Percentiles rank a stretch among this genome's conserved stretches.
phyloP scores from a whole-genome alignment of 306 rosid species.

The Malus domestica region ASM211411v1 NC_041794.1:31134001-31134500 shows the following conservation, averaged over 20 bases:
- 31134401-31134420: not conserved
- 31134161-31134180: constrained; percentile 69
- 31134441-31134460: constrained; percentile 50
- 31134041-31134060: not conserved
- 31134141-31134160: constrained; percentile 66
- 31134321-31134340: not conserved
- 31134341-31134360: not conserved
- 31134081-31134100: not conserved
- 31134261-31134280: not conserved
- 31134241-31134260: not conserved
- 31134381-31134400: not conserved
- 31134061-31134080: not conserved
- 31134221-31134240: constrained; percentile 5
- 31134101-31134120: constrained; percentile 32
- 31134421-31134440: not conserved
- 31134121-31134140: constrained; percentile 63
- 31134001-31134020: not conserved
- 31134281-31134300: not conserved
- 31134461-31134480: constrained; percentile 59
- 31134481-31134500: constrained; percentile 73
- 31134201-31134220: constrained; percentile 53
- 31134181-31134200: constrained; percentile 67
- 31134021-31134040: not conserved
- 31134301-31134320: not conserved
- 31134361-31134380: not conserved